Evolutionary conservation across 1,284 basidiomycete species (phyloP).

Genomic region (Papiliotrema flavescens): DNA sequence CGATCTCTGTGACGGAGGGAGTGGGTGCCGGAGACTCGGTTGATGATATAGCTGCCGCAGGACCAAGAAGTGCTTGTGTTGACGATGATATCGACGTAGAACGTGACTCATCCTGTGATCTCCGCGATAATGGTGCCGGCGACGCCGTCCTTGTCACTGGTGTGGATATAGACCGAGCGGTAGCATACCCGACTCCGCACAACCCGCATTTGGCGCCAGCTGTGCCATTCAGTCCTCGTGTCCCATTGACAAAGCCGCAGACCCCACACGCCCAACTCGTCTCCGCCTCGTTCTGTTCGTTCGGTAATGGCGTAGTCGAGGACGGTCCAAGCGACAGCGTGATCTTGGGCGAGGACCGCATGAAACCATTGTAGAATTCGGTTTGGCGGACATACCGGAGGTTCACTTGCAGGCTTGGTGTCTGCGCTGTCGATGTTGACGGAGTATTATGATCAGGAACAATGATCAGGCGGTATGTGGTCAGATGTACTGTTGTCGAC

Average conservation of each 20-base stretch:
- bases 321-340: constrained; percentile 62
- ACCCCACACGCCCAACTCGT: constrained; percentile 74
- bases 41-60: neutral
- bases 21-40: neutral
- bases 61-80: neutral
- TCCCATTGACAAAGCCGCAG: constrained; percentile 69
- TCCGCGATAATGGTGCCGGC: neutral
- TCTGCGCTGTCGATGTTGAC: neutral
- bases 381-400: constrained; percentile 69
- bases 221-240: constrained; percentile 48
- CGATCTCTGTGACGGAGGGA: constrained; percentile 38
- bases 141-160: constrained; percentile 7
- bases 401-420: constrained; percentile 56
- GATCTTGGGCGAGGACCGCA: constrained; percentile 85
- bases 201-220: constrained; percentile 59
- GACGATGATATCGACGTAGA: neutral
- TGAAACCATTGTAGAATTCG: constrained; percentile 87
- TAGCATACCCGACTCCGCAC: constrained; percentile 56
- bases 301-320: constrained; percentile 29
- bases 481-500: constrained; percentile 70
- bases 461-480: constrained; percentile 65
- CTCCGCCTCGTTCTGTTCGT: constrained; percentile 4
- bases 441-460: constrained; percentile 18
- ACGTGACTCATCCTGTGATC: constrained; percentile 4
- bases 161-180: constrained; percentile 7